These are phyloP conservation scores for Colletotrichum simmondsii DNA, from an alignment of 2,329 filamentous ascomycete species.

Conservation along the genomic window DNA sequence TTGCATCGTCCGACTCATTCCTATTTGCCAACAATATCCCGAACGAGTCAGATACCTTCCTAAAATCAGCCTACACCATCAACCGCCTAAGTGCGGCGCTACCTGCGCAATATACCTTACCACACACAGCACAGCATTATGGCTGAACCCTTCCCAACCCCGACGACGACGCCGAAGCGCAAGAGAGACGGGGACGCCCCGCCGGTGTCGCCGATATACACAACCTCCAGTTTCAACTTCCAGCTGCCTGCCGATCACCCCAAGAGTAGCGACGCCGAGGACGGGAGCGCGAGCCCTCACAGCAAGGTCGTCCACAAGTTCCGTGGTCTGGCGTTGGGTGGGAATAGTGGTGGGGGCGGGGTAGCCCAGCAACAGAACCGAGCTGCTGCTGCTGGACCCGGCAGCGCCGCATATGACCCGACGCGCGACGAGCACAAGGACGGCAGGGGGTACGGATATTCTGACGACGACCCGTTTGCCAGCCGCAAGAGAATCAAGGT, in stretches of 20 bases:
- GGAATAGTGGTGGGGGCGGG: constrained; percentile 55
- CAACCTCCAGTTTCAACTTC: constrained; percentile 56
- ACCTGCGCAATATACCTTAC: not conserved
- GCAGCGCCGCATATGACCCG: constrained; percentile 3
- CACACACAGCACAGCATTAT: not conserved
- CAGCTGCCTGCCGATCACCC: constrained; percentile 43
- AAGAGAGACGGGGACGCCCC: constrained; percentile 54
- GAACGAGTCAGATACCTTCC: constrained; percentile 14
- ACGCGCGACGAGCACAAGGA: constrained; percentile 39
- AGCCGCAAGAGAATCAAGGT: constrained; percentile 52
- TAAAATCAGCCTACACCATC: constrained; percentile 29
- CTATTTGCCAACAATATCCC: not conserved
- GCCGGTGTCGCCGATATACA: constrained; percentile 43
- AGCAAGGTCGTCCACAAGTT: constrained; percentile 64
- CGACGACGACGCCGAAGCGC: constrained; percentile 54
- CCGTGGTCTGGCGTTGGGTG: constrained; percentile 58
- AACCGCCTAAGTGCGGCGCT: not conserved
- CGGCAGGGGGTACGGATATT: constrained; percentile 33
- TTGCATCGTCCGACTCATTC: not conserved
- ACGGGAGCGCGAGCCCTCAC: constrained; percentile 64
- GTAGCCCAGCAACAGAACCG: constrained; percentile 41
- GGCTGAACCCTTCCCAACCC: constrained; percentile 30
- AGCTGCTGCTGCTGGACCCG: not conserved
- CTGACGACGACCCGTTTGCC: constrained; percentile 41
- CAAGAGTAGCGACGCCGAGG: constrained; percentile 46